A percentile compares a stretch with the other conserved stretches of the same genome.
These are phyloP conservation scores for Lactarius evosmus DNA, from an alignment of 768 basidiomycete species.

Conservation along the genomic window DNA sequence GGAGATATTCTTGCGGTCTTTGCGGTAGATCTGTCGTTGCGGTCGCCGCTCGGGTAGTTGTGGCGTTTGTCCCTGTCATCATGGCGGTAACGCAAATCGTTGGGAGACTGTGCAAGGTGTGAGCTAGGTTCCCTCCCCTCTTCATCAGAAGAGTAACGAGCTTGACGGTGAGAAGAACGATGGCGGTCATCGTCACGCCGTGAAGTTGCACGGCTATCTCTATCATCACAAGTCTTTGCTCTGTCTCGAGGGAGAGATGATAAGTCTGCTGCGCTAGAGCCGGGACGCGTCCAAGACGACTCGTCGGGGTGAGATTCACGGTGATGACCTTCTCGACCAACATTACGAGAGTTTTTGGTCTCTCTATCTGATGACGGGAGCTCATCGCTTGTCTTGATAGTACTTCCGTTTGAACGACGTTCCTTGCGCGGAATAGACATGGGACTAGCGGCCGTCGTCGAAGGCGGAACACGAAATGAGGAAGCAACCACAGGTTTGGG, in stretches of 20 bases:
- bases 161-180: conserved; percentile 13
- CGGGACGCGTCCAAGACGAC: conserved; percentile 24
- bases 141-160: conserved; percentile 20
- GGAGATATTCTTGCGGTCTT: conserved; percentile 14
- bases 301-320: conserved; percentile 21
- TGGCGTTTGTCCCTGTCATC: conserved; percentile 17
- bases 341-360: conserved; percentile 15
- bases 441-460: conserved; percentile 28
- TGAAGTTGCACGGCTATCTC: conserved; percentile 6
- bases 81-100: conserved; percentile 12
- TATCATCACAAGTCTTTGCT: conserved; percentile 16
- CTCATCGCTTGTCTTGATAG: conserved; percentile 19
- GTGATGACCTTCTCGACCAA: conserved; percentile 11
- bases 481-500: conserved; percentile 26
- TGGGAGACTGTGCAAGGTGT: conserved; percentile 6
- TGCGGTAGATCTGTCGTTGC: conserved; percentile 1
- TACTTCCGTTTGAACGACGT: conserved; percentile 24
- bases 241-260: conserved; percentile 18
- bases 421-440: conserved; percentile 30
- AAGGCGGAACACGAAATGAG: conserved; percentile 24
- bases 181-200: conserved; percentile 23
- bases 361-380: conserved; percentile 18
- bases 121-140: conserved; percentile 17
- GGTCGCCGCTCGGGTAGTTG: conserved; percentile 14
- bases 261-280: conserved; percentile 15